Evolutionary conservation across 1,284 basidiomycete genomes (phyloP).

Genomic region (Melanopsichium pennsylvanicum): DNA sequence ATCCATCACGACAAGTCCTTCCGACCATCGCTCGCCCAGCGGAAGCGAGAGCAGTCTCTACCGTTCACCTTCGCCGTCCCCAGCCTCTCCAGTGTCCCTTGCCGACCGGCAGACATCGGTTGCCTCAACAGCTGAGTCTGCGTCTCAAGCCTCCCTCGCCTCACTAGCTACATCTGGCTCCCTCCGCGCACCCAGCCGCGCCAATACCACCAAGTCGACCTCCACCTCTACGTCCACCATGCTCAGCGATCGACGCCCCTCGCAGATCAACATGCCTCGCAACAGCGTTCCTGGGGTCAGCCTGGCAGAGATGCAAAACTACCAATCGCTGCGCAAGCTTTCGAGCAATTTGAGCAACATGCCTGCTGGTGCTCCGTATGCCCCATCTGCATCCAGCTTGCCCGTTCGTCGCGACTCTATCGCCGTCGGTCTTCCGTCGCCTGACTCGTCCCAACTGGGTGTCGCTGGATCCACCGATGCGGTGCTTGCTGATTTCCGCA

Average conservation of each 20-base stretch:
- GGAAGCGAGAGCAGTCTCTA: slow-evolving; percentile 23
- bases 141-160: slow-evolving; percentile 28
- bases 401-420: slow-evolving; percentile 18
- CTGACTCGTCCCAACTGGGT: slow-evolving; percentile 16
- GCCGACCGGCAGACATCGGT: slow-evolving; percentile 30
- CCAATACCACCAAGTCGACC: slow-evolving; percentile 16
- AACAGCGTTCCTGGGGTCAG: slow-evolving; percentile 38
- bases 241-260: slow-evolving; percentile 42
- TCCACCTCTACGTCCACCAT: slow-evolving; percentile 27
- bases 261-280: slow-evolving; percentile 33
- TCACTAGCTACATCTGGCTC: slow-evolving; percentile 15
- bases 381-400: slow-evolving; percentile 14
- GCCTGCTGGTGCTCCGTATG: slow-evolving; percentile 3
- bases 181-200: slow-evolving; percentile 13
- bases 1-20: slow-evolving; percentile 20
- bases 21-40: slow-evolving; percentile 26
- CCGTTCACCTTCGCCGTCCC: slow-evolving; percentile 34
- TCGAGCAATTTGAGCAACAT: slow-evolving; percentile 38
- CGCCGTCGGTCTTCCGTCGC: slow-evolving; percentile 3
- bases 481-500: slow-evolving; percentile 24
- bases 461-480: slow-evolving; percentile 5
- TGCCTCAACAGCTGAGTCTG: slow-evolving; percentile 17
- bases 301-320: slow-evolving; percentile 44
- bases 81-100: slow-evolving; percentile 20
- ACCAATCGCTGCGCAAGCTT: slow-evolving; percentile 42